Evolutionary conservation across 140 eudicot species (phyloP).

Genomic region (Oenanthe javanica): DNA sequence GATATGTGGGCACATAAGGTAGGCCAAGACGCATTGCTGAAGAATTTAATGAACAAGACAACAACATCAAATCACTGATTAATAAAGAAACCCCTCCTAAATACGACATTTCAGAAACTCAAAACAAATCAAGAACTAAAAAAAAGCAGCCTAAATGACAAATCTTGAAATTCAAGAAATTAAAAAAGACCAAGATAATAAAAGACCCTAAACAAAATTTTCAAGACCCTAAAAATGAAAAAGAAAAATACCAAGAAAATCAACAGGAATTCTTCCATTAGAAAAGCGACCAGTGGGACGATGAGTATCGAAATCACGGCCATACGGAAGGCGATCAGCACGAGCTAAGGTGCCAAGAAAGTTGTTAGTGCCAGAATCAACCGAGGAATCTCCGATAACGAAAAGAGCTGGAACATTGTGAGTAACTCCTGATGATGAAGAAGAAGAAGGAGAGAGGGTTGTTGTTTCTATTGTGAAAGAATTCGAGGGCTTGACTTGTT

Average conservation of each 20-base stretch:
- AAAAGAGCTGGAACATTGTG: constrained; percentile 59
- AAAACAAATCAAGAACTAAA: neutral
- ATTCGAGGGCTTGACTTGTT: no score
- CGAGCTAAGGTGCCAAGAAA: constrained; percentile 93
- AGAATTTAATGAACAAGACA: constrained; percentile 9
- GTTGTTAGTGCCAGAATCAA: constrained; percentile 84
- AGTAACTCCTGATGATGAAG: neutral
- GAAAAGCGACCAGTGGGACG: constrained; percentile 80
- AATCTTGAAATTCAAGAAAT: neutral
- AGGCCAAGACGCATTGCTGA: constrained; percentile 70
- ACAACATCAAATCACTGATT: neutral
- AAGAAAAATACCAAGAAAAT: constrained; percentile 53
- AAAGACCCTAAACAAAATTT: neutral
- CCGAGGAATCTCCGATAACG: constrained; percentile 85
- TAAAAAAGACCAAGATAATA: no score
- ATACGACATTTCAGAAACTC: neutral
- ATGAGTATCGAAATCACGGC: constrained; percentile 86
- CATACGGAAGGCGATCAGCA: constrained; percentile 87
- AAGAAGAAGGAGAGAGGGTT: no score
- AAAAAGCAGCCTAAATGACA: neutral
- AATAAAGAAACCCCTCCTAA: no score
- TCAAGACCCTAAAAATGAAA: no score
- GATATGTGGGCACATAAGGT: constrained; percentile 77
- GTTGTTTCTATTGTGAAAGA: no score
- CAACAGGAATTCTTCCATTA: constrained; percentile 88